Evolutionary conservation across 2,329 filamentous ascomycete genomes (phyloP).

Genomic region (Aspergillus niger): DNA sequence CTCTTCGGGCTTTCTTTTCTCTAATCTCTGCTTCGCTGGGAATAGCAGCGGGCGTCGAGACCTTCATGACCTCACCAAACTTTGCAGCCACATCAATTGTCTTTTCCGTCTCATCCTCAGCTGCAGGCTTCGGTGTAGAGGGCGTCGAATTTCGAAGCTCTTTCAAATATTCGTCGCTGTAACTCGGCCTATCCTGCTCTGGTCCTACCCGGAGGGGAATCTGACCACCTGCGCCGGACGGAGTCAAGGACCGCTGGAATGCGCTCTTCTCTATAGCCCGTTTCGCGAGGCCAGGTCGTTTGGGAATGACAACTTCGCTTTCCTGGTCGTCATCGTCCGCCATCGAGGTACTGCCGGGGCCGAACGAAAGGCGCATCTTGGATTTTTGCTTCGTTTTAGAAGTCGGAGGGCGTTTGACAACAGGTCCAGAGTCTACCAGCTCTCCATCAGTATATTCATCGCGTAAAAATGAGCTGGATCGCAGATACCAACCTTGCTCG

Average conservation of each 20-base stretch:
- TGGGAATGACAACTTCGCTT: conserved; percentile 60
- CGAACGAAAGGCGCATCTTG: conserved; percentile 76
- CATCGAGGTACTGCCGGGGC: conserved; percentile 58
- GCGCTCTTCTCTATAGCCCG: conserved; percentile 69
- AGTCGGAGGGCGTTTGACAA: conserved; percentile 55
- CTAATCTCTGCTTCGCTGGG: conserved; percentile 82
- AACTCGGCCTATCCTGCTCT: conserved; percentile 72
- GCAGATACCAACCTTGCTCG: conserved; percentile 45
- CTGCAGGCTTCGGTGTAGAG: conserved; percentile 66
- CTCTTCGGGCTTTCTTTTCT: conserved; percentile 86
- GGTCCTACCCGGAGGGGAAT: conserved; percentile 61
- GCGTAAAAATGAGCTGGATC: neutral
- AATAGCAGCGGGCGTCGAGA: conserved; percentile 53
- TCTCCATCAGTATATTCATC: conserved; percentile 18
- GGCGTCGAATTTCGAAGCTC: conserved; percentile 86
- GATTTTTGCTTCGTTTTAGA: conserved; percentile 68
- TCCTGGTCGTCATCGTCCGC: conserved; percentile 58
- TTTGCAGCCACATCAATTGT: conserved; percentile 54
- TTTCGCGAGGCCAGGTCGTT: conserved; percentile 60
- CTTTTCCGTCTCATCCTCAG: conserved; percentile 52
- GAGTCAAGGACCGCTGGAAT: conserved; percentile 55
- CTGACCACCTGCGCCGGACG: conserved; percentile 50
- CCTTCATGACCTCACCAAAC: conserved; percentile 47
- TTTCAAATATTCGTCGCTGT: conserved; percentile 82
- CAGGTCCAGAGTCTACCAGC: conserved; percentile 47